Base-by-base conservation (phyloP, 306 rosid species). In the Pterocarpus macrocarpus region DNA sequence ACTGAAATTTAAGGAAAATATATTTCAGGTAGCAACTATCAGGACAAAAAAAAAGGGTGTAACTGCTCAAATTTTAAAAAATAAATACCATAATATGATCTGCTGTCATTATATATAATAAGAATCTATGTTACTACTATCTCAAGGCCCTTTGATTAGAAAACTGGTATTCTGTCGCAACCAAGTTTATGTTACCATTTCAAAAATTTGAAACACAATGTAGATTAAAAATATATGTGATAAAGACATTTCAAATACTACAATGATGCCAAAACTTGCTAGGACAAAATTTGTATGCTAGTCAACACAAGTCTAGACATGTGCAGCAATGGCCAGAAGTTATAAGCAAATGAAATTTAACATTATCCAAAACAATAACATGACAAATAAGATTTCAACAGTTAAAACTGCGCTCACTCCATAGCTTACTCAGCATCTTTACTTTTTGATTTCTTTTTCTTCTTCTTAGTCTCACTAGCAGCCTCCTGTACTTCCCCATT, bases 381-480 rank as follows among this genome's bases (percentile, higher is more conserved):
- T 47, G 16, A 39, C 64, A 17, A 77, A 66, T 17, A 1, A 4
- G 35, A 45, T 41, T 56, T 66, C 59, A 47, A 16, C 62, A 43
- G 64, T 34, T 17, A 43, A 73, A 73, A 2, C 10, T 53, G 66
- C 78, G 7, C 34, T 4, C 52, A 47, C 7, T 1, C 7, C 43
- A 39, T 39, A 41, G 65, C 71, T 56, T 71, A 86, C 69, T 85
- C 88, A 0, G 71, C 70, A 65, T 82, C 89, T 47, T 77, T 87
- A 49, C 35, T 71, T 83, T 73, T 87, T 5, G 89, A 83, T 67
- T 89, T 89, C 64, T 89, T 92, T 70, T 91, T 91, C 87, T 80
- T 90, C 88, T 86, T 89, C 82, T 90, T 90, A 13, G 73, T 72
- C 10, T 87, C 92, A 22, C 68, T 75, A 4, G 80, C 75, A 71